These are phyloP conservation scores for Saccharomyces eubayanus DNA, from an alignment of 805 yeast genomes.

Conservation along the genomic window DNA sequence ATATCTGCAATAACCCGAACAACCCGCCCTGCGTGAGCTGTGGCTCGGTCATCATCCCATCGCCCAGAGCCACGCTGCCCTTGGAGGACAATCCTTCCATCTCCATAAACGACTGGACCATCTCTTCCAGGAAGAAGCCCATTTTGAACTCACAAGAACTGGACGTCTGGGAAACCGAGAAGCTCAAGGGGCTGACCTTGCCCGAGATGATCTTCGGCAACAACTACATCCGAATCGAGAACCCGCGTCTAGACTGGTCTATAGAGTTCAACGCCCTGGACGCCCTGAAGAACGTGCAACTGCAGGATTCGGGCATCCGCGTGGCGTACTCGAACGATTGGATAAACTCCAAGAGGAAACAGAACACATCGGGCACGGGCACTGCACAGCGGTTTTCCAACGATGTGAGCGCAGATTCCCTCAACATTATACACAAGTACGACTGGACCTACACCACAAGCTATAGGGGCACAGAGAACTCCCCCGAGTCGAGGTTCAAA, in stretches of 20 bases:
- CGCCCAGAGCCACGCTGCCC: conserved; percentile 62
- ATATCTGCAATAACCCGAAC: conserved; percentile 27
- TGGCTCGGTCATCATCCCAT: conserved; percentile 69
- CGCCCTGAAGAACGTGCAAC: conserved; percentile 48
- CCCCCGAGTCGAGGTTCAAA: conserved; percentile 7
- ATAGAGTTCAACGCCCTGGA: conserved; percentile 70
- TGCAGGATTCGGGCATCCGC: conserved; percentile 46
- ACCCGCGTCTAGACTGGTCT: conserved; percentile 34
- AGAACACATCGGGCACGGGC: conserved; percentile 20
- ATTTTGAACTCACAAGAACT: conserved; percentile 68
- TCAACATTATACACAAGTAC: conserved; percentile 67
- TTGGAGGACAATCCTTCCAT: conserved; percentile 61
- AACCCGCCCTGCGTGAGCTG: conserved; percentile 52
- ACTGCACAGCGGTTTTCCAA: conserved; percentile 16
- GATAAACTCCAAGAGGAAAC: conserved; percentile 40
- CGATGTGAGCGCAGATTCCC: conserved; percentile 35
- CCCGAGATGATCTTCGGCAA: conserved; percentile 98
- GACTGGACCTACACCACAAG: conserved; percentile 93
- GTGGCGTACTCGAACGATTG: conserved; percentile 87
- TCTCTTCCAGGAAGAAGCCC: conserved; percentile 65
- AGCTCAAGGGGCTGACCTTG: conserved; percentile 61
- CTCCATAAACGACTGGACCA: conserved; percentile 63
- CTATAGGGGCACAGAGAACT: conserved; percentile 53
- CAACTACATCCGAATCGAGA: conserved; percentile 50
- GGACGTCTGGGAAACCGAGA: conserved; percentile 49